Base-by-base conservation (phyloP, 306 rosid genomes). In the Astragalus glycyphyllos region DNA sequence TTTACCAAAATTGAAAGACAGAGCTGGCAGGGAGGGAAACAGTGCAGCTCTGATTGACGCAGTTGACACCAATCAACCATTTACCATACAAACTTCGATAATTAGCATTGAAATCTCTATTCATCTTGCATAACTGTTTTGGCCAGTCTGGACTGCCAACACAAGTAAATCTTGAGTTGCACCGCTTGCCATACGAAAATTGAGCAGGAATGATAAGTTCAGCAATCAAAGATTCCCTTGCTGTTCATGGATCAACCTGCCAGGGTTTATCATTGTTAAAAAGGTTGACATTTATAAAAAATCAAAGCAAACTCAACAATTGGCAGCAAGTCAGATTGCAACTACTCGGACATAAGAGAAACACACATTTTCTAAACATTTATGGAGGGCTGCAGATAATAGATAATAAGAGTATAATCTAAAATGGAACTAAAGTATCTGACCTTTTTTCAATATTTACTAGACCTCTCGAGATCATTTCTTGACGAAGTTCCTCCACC, bases 391-490 rank as follows among this genome's bases (percentile, higher is more conserved):
- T 20, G 14, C 29, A 64, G 40, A 45, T 20, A 37, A 11, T 34
- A 65, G 10, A 56, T 37, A 6, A 31, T 46, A 20, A 13, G 46
- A 75, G 42, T 68, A 57, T 46, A 41, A 35, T 46, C 51, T 4
- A 75, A 48, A 38, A 58, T 13, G 69, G 48, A 56, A 47, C 57
- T 11, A 26, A 44, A 37, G 35, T 23, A 29, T 14, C 70, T 49
- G 38, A 76, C 80, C 80, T 68, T 35, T 10, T 69, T 62, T 74
- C 58, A 69, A 46, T 38, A 64, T 57, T 75, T 49, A 17, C 50
- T 4, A 80, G 74, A 49, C 77, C 80, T 69, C 80, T 64, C 0
- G 68, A 53, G 1, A 40, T 32, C 80, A 80, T 69, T 69, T 80
- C 77, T 16, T 31, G 70, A 31, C 49, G 74, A 69, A 80, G 80